These are phyloP conservation scores for Cutaneotrichosporon sp. DNA, from an alignment of 1,284 basidiomycete genomes.

Conservation along the genomic window DNA sequence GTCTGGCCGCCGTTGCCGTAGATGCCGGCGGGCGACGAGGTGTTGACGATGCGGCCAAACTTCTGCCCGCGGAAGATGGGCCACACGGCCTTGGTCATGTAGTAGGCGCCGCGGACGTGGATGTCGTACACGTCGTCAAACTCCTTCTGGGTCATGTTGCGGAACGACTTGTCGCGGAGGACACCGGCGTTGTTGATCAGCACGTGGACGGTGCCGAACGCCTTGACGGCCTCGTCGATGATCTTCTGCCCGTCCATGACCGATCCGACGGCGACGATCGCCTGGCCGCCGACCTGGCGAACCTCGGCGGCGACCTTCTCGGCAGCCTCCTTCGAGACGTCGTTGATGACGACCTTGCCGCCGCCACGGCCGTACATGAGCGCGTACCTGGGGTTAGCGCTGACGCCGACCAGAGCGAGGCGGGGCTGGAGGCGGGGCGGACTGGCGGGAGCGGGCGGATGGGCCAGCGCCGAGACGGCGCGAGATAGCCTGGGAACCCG, in stretches of 20 bases:
- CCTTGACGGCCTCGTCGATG: conserved; percentile 78
- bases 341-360: conserved; percentile 93
- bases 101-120: conserved; percentile 93
- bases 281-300: conserved; percentile 77
- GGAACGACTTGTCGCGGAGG: conserved; percentile 76
- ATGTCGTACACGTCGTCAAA: conserved; percentile 86
- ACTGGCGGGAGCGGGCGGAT: too few relatives aligned
- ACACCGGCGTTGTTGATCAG: conserved; percentile 98
- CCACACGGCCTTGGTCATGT: conserved; percentile 97
- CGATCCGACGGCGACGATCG: conserved; percentile 82
- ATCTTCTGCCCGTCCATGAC: conserved; percentile 86
- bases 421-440: too few relatives aligned
- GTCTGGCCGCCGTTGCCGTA: conserved; percentile 95
- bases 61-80: conserved; percentile 93
- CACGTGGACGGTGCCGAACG: conserved; percentile 79
- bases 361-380: conserved; percentile 85
- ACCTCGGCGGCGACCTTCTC: conserved; percentile 94
- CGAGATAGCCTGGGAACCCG: too few relatives aligned
- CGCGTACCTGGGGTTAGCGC: conserved; percentile 67
- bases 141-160: conserved; percentile 85
- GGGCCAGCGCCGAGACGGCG: too few relatives aligned
- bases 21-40: conserved; percentile 63
- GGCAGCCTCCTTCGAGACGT: conserved; percentile 84
- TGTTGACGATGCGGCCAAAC: conserved; percentile 90
- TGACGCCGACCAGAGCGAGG: background rate